phyloP scores from a whole-genome alignment of 139 green algal genomes.

The Tetraselmis striata region DNA sequence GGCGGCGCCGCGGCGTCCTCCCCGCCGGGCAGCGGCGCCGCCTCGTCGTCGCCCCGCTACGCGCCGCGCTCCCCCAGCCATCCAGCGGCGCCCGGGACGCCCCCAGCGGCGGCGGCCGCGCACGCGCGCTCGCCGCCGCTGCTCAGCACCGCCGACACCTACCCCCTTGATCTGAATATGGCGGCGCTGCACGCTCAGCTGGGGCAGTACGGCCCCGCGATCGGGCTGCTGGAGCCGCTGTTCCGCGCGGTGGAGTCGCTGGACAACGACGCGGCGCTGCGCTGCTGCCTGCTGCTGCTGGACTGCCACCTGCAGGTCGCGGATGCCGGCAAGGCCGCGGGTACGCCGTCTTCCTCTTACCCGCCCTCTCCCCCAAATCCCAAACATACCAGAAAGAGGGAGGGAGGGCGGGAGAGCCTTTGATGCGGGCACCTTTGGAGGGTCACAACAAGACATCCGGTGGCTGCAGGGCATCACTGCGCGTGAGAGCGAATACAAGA shows the following conservation, averaged over 20 bases:
- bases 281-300: background rate
- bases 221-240: background rate
- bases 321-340: background rate
- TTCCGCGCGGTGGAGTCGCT: background rate
- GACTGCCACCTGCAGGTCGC: background rate
- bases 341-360: no score
- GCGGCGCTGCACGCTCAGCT: background rate
- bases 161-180: background rate
- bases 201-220: background rate
- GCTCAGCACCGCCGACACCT: background rate
- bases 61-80: background rate
- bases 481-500: no score
- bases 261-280: background rate
- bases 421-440: no score
- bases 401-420: no score
- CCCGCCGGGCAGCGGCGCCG: no score
- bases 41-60: background rate
- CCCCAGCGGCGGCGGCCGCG: no score
- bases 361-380: no score
- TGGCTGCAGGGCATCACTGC: no score
- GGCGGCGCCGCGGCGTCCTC: background rate
- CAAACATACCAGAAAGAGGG: no score
- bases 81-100: background rate
- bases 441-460: no score
- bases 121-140: no score